Conservation (phyloP, 495 filamentous ascomycete genomes). For the Hypoxylon fuscum region DNA sequence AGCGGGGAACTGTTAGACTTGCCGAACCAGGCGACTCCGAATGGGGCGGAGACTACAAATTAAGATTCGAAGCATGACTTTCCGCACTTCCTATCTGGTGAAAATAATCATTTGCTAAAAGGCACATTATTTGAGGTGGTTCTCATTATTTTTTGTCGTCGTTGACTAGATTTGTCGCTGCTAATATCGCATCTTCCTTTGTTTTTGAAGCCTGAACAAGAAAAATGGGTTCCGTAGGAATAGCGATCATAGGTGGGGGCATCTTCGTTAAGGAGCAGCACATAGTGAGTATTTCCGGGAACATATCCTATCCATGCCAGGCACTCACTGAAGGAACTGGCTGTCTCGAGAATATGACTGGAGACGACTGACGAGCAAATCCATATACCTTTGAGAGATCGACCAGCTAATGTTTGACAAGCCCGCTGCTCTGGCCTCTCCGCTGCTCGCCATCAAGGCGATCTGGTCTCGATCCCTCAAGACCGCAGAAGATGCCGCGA, state of each 20-base stretch:
- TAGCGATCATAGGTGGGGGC: slow-evolving; percentile 76
- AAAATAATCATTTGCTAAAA: background rate
- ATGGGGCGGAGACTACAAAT: too few species aligned
- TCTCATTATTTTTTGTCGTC: background rate
- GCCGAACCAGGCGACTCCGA: too few species aligned
- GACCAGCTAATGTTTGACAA: slow-evolving; percentile 41
- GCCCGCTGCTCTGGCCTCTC: slow-evolving; percentile 60
- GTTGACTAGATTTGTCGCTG: background rate
- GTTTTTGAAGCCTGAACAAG: slow-evolving; percentile 3
- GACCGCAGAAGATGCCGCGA: slow-evolving; percentile 48
- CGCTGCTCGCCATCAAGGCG: slow-evolving; percentile 62
- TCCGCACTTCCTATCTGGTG: too few species aligned
- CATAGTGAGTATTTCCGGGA: slow-evolving; percentile 42
- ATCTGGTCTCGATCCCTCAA: slow-evolving; percentile 69
- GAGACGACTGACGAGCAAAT: slow-evolving; percentile 9
- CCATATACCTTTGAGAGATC: background rate
- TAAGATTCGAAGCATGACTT: too few species aligned
- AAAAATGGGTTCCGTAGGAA: slow-evolving; percentile 57
- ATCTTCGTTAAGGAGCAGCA: slow-evolving; percentile 57
- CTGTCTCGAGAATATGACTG: too few species aligned
- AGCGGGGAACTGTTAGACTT: too few species aligned
- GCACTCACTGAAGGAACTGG: too few species aligned
- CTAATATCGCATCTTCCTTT: slow-evolving; percentile 2
- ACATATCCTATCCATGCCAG: slow-evolving; percentile 4
- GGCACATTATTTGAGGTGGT: background rate